A percentile compares a stretch with the other conserved stretches of the same genome.
Conservation (phyloP, 1,139 yeast genomes). For the Kazachstania sp. region DNA sequence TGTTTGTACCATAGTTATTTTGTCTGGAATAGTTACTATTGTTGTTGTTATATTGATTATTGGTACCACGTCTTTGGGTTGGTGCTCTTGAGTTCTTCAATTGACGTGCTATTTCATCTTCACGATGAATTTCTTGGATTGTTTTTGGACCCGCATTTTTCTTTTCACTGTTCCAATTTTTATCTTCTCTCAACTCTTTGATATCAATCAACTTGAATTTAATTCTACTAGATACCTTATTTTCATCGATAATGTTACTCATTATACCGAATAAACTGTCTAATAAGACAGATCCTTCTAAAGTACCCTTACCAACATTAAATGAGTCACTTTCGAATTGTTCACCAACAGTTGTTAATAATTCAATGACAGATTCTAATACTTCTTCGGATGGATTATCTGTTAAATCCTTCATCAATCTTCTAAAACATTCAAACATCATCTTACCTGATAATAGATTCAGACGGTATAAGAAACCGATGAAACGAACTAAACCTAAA, state of each 20-base stretch:
- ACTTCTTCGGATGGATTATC: conserved; percentile 81
- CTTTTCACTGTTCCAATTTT: conserved; percentile 35
- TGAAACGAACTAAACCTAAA: conserved; percentile 86
- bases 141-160: conserved; percentile 86
- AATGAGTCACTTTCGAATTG: conserved; percentile 47
- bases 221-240: conserved; percentile 66
- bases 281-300: conserved; percentile 37
- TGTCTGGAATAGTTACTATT: conserved; percentile 2
- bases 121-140: conserved; percentile 77
- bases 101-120: conserved; percentile 50
- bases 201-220: conserved; percentile 85
- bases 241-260: conserved; percentile 46
- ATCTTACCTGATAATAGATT: conserved; percentile 69
- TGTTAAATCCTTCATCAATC: conserved; percentile 46
- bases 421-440: conserved; percentile 61
- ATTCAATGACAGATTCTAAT: conserved; percentile 80
- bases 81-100: conserved; percentile 23
- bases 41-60: neutral
- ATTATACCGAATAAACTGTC: conserved; percentile 56
- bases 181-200: conserved; percentile 58
- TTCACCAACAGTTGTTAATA: conserved; percentile 78
- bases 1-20: conserved; percentile 12
- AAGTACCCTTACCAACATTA: conserved; percentile 17
- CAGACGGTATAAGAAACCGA: conserved; percentile 85
- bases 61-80: conserved; percentile 27